These are phyloP conservation scores for Leccinum fallax DNA, from an alignment of 1,284 basidiomycete genomes.

Conservation along the genomic window DNA sequence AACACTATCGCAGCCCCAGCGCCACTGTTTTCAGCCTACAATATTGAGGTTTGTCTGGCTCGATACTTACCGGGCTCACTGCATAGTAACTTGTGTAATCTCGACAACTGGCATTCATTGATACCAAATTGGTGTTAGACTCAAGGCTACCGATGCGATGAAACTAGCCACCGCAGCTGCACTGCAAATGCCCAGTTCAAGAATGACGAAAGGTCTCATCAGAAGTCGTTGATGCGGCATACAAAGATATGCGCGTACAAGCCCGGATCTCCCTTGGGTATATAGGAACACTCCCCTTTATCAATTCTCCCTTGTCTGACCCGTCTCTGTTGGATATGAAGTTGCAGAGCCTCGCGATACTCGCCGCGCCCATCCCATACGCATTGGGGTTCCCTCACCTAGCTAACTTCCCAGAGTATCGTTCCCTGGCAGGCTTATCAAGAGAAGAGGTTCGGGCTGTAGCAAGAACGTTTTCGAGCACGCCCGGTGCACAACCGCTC, in stretches of 20 bases:
- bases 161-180: not conserved
- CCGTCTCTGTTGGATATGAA: conserved; percentile 11
- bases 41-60: not conserved
- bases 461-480: conserved; percentile 18
- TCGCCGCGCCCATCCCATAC: conserved; percentile 12
- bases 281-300: too few species aligned
- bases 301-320: not conserved
- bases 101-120: not conserved
- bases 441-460: conserved; percentile 15
- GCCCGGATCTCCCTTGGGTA: too few species aligned
- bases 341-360: conserved; percentile 8
- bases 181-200: too few species aligned
- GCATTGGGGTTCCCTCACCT: conserved; percentile 18
- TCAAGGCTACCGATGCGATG: not conserved
- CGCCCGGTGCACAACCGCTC: conserved; percentile 28
- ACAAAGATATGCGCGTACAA: too few species aligned
- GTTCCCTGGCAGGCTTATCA: conserved; percentile 27
- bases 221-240: too few species aligned
- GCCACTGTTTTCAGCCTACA: too few species aligned
- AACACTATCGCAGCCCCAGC: too few species aligned
- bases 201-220: too few species aligned
- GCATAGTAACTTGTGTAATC: not conserved
- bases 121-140: not conserved
- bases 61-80: not conserved
- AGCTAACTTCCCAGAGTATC: conserved; percentile 21